Evolutionary conservation across 192 early-diverging fungal genomes (phyloP).

Genomic region (Lobosporangium transversale): DNA sequence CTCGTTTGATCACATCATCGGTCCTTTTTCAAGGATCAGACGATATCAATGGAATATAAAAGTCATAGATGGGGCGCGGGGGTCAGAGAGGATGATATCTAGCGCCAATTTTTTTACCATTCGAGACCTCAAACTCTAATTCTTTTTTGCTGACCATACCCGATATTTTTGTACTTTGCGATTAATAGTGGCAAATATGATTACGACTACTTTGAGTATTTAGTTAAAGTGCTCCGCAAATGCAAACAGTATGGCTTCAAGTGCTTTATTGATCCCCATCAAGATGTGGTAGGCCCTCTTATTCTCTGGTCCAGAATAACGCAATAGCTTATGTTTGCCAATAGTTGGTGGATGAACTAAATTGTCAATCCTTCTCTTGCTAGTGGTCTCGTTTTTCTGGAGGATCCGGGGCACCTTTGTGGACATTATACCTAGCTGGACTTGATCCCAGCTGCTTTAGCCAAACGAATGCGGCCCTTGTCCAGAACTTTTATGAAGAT

Average conservation of each 20-base stretch:
- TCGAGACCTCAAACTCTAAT: too few species aligned
- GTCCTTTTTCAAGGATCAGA: too few species aligned
- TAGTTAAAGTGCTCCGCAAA: slow-evolving; percentile 59
- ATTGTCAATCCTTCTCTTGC: not conserved
- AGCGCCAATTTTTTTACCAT: too few species aligned
- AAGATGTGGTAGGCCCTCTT: slow-evolving; percentile 59
- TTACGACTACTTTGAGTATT: slow-evolving; percentile 62
- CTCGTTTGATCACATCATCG: slow-evolving; percentile 3
- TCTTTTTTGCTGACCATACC: not conserved
- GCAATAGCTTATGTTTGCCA: too few species aligned
- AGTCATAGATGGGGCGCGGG: too few species aligned
- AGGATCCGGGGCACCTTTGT: slow-evolving; percentile 67
- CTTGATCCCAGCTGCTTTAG: slow-evolving; percentile 56
- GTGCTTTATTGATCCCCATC: slow-evolving; percentile 68
- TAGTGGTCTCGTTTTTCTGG: slow-evolving; percentile 69
- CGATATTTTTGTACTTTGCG: not conserved
- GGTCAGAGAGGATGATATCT: too few species aligned
- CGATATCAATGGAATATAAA: too few species aligned
- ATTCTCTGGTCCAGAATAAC: not conserved
- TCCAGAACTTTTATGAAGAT: slow-evolving; percentile 59
- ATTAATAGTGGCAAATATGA: slow-evolving; percentile 68
- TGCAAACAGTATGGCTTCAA: slow-evolving; percentile 57
- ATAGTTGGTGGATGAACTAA: not conserved
- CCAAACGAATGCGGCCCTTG: slow-evolving; percentile 61
- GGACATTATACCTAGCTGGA: slow-evolving; percentile 63